Conservation (phyloP, 202 grass and related monocot genomes). For the Musa balbisiana region DNA sequence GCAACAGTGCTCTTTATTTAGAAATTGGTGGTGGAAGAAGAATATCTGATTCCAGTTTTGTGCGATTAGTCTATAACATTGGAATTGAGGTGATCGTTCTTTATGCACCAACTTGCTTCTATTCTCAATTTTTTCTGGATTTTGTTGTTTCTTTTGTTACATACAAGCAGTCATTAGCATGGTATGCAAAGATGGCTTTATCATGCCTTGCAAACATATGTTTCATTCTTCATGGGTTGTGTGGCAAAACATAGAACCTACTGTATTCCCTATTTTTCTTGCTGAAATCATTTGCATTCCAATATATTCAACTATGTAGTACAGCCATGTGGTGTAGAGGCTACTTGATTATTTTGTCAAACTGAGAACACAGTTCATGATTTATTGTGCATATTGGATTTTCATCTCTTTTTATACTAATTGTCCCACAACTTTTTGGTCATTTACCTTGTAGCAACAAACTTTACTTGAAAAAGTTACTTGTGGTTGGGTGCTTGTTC, state of each 20-base stretch:
- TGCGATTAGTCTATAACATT: conserved; percentile 85
- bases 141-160: not conserved
- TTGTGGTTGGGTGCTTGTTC: not conserved
- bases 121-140: not conserved
- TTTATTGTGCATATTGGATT: too few relatives aligned
- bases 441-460: not conserved
- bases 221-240: too few relatives aligned
- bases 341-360: too few relatives aligned
- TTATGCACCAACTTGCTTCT: not conserved
- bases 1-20: conserved; percentile 72
- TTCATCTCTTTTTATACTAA: too few relatives aligned
- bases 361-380: too few relatives aligned
- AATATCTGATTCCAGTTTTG: conserved; percentile 86
- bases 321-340: too few relatives aligned
- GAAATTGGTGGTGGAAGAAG: conserved; percentile 92
- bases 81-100: conserved; percentile 66
- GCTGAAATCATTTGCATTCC: too few relatives aligned
- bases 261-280: too few relatives aligned
- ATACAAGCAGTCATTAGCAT: not conserved
- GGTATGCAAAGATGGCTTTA: not conserved
- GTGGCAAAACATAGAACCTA: too few relatives aligned
- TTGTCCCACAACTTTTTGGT: not conserved
- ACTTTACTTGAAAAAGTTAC: not conserved
- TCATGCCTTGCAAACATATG: too few relatives aligned
- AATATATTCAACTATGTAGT: too few relatives aligned